phyloP scores from a whole-genome alignment of 208 protist species.

The Borovskyia barvae region DNA sequence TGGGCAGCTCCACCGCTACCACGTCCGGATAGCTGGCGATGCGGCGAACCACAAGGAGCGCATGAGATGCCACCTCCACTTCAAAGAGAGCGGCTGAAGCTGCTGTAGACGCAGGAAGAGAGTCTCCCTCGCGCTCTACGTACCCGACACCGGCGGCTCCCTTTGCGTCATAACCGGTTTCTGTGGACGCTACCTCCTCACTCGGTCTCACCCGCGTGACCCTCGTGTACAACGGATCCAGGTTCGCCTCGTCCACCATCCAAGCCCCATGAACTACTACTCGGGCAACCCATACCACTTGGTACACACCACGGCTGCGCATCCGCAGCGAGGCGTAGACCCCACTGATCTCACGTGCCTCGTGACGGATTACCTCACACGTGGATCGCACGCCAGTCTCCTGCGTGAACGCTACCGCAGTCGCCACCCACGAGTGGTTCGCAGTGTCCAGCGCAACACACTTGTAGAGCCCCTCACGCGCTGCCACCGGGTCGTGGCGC shows the following conservation, averaged over 20 bases:
- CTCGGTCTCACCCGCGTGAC: slow-evolving; percentile 10
- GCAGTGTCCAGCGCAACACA: slow-evolving; percentile 13
- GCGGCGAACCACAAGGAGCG: slow-evolving; percentile 65
- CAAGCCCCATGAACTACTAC: slow-evolving; percentile 33
- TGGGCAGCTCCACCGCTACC: slow-evolving; percentile 58
- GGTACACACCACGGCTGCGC: slow-evolving; percentile 46
- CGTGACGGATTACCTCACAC: slow-evolving; percentile 7
- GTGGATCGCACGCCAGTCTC: background rate
- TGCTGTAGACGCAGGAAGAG: too few relatives aligned
- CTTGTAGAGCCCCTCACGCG: slow-evolving; percentile 33
- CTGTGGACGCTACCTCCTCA: background rate
- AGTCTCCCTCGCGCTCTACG: too few relatives aligned
- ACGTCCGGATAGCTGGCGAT: slow-evolving; percentile 37
- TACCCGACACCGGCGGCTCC: too few relatives aligned
- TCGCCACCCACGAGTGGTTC: background rate
- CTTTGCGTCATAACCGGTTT: too few relatives aligned
- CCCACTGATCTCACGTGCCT: slow-evolving; percentile 28
- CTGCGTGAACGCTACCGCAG: background rate
- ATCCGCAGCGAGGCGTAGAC: slow-evolving; percentile 37
- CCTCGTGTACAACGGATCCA: slow-evolving; percentile 43
- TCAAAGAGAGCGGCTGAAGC: background rate
- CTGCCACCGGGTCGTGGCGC: slow-evolving; percentile 17
- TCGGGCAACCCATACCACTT: slow-evolving; percentile 47
- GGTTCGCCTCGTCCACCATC: slow-evolving; percentile 31
- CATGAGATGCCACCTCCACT: slow-evolving; percentile 54